phyloP scores from a whole-genome alignment of 1,139 yeast species.

The Pichia sp. region DNA sequence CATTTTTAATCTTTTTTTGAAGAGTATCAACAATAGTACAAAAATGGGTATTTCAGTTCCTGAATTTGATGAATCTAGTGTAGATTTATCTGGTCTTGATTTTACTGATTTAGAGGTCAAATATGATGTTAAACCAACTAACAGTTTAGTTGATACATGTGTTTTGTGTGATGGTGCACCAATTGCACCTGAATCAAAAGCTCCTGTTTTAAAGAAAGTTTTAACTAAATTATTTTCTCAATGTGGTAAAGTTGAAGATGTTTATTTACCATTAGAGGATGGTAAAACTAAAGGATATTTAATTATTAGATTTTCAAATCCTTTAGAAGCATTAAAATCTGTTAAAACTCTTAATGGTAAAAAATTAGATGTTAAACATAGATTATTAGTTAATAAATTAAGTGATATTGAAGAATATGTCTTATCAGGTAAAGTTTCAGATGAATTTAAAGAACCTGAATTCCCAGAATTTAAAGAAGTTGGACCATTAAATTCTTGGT shows the following conservation, averaged over 20 bases:
- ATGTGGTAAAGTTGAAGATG: constrained; percentile 65
- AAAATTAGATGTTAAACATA: constrained; percentile 90
- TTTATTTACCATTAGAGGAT: constrained; percentile 73
- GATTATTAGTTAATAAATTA: constrained; percentile 76
- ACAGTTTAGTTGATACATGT: constrained; percentile 67
- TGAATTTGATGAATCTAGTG: constrained; percentile 24
- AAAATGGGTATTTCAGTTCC: constrained; percentile 8
- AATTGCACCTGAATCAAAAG: constrained; percentile 84
- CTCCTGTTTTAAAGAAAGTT: constrained; percentile 77
- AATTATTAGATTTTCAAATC: constrained; percentile 73
- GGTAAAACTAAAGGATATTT: constrained; percentile 84
- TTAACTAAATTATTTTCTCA: constrained; percentile 70
- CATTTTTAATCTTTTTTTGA: background rate
- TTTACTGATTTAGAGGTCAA: constrained; percentile 82
- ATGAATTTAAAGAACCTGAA: constrained; percentile 64
- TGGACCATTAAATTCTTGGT: constrained; percentile 86
- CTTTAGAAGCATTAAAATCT: constrained; percentile 69
- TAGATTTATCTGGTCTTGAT: constrained; percentile 67
- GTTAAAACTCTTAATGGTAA: constrained; percentile 78
- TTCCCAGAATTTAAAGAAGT: constrained; percentile 64
- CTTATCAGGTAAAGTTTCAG: constrained; percentile 55
- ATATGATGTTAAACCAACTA: constrained; percentile 50
- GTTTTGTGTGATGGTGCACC: constrained; percentile 96
- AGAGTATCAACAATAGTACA: background rate
- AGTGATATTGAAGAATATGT: constrained; percentile 82